phyloP scores from a whole-genome alignment of 2,329 filamentous ascomycete species.

The Neopestalotiopsis rosae region DNA sequence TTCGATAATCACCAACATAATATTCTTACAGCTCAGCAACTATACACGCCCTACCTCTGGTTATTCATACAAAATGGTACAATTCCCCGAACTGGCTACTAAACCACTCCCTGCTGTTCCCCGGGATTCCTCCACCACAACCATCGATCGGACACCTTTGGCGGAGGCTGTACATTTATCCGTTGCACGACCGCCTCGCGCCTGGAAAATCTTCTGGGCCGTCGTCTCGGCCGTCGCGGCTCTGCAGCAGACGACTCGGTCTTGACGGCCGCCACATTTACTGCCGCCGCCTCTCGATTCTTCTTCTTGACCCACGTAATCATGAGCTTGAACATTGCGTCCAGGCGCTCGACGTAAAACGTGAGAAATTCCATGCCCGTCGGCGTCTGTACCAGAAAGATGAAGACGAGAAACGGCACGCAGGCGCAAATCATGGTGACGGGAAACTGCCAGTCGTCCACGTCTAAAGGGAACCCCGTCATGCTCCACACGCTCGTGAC shows the following conservation, averaged over 20 bases:
- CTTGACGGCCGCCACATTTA: not conserved
- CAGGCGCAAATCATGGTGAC: conserved; percentile 17
- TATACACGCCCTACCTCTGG: not conserved
- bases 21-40: no score
- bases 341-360: conserved; percentile 4
- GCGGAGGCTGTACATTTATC: not conserved
- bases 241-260: not conserved
- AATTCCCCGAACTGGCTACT: no score
- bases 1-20: no score
- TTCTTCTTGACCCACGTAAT: not conserved
- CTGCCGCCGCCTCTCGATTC: not conserved
- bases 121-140: conserved; percentile 3
- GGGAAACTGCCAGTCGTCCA: conserved; percentile 19
- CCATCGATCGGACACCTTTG: not conserved
- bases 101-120: not conserved
- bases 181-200: not conserved
- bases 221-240: not conserved
- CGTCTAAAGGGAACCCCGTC: conserved; percentile 10
- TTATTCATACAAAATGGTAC: not conserved
- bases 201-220: conserved; percentile 10
- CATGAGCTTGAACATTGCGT: conserved; percentile 1
- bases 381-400: conserved; percentile 7
- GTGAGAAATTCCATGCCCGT: conserved; percentile 13
- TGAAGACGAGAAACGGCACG: conserved; percentile 14
- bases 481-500: conserved; percentile 19